Conservation (phyloP, 805 yeast genomes). For the Suhomyces pyralidae region DNA sequence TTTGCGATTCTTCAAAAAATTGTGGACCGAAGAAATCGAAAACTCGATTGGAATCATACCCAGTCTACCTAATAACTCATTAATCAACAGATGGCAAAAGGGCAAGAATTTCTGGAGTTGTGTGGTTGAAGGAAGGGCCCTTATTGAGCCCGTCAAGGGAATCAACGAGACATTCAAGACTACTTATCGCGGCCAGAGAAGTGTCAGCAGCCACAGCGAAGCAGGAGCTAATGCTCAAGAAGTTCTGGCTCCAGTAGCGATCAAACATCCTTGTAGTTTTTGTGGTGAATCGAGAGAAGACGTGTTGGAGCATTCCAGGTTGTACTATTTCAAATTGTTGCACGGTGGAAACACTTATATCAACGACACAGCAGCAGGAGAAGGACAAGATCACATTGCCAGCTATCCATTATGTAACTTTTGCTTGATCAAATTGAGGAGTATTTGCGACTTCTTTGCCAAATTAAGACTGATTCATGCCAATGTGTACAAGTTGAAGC, state of each 20-base stretch:
- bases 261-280: constrained; percentile 70
- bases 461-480: constrained; percentile 61
- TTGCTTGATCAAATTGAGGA: constrained; percentile 76
- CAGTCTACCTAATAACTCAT: constrained; percentile 52
- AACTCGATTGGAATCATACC: constrained; percentile 32
- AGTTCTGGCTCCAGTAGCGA: constrained; percentile 64
- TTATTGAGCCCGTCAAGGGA: constrained; percentile 84
- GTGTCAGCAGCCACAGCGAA: neutral
- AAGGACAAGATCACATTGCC: constrained; percentile 28
- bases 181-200: constrained; percentile 21
- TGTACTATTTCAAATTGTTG: constrained; percentile 61
- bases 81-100: constrained; percentile 41
- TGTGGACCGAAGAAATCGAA: constrained; percentile 77
- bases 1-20: constrained; percentile 57
- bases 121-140: constrained; percentile 75
- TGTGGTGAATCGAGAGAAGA: constrained; percentile 80
- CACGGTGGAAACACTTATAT: constrained; percentile 15
- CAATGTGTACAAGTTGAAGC: constrained; percentile 56
- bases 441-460: constrained; percentile 79
- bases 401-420: constrained; percentile 74
- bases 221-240: constrained; percentile 13
- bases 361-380: constrained; percentile 14
- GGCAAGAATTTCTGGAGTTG: constrained; percentile 55
- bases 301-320: constrained; percentile 70
- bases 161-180: constrained; percentile 70